These are phyloP conservation scores for Daldinia grandis DNA, from an alignment of 495 filamentous ascomycete genomes.

Conservation along the genomic window DNA sequence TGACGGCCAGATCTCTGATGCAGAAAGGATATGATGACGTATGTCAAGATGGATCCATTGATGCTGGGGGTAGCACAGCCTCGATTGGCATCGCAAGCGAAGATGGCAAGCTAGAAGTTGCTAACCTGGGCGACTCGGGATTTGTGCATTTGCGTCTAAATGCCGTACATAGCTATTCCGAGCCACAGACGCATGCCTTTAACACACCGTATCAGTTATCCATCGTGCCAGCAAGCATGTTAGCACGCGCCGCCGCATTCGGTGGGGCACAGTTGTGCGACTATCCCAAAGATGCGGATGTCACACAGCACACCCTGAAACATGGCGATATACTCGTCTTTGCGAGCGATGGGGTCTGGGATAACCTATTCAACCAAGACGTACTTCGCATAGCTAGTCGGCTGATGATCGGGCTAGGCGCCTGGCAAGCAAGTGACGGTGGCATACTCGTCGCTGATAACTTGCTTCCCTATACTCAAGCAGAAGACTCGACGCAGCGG, in stretches of 20 bases:
- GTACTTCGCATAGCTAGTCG: conserved; percentile 79
- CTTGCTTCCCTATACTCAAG: conserved; percentile 60
- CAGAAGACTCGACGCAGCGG: conserved; percentile 44
- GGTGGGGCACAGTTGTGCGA: conserved; percentile 84
- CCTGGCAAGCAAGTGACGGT: conserved; percentile 71
- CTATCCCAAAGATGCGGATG: conserved; percentile 81
- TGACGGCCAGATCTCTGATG: conserved; percentile 77
- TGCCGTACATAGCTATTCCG: conserved; percentile 80
- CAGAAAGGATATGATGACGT: conserved; percentile 83
- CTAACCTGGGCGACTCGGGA: conserved; percentile 98
- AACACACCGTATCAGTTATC: conserved; percentile 97
- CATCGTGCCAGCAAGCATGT: conserved; percentile 81
- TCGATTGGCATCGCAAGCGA: conserved; percentile 76
- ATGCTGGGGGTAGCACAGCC: conserved; percentile 89
- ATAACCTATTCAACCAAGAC: conserved; percentile 92
- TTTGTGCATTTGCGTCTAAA: conserved; percentile 85
- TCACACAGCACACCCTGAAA: conserved; percentile 75
- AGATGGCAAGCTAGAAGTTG: conserved; percentile 80
- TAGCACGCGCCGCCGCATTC: conserved; percentile 77
- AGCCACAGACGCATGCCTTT: conserved; percentile 93
- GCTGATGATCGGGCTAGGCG: conserved; percentile 74
- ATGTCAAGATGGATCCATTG: conserved; percentile 72
- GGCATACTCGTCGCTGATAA: conserved; percentile 66
- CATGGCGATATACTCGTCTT: conserved; percentile 93
- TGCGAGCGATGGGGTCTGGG: conserved; percentile 95